Conservation (phyloP, 2,329 filamentous ascomycete genomes). For the Pseudogymnoascus sp. region DNA sequence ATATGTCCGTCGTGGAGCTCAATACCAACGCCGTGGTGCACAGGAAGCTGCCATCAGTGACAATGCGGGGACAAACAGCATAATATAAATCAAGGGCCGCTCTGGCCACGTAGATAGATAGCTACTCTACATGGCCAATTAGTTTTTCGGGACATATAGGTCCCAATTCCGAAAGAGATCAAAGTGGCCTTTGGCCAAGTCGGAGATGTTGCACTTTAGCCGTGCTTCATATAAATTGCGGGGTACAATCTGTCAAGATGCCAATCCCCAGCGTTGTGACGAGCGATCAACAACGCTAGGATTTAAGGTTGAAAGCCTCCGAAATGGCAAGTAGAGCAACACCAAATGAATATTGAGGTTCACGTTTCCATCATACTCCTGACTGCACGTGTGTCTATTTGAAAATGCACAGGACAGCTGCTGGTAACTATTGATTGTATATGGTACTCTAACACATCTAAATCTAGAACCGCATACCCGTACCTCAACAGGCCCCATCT, state of each 20-base stretch:
- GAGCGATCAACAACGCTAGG: not conserved
- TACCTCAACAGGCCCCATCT: not conserved
- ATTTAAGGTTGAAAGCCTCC: not conserved
- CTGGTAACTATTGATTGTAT: not conserved
- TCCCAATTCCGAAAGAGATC: not conserved
- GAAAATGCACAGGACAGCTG: not conserved
- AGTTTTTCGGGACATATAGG: not conserved
- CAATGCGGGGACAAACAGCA: not conserved
- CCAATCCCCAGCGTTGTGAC: not conserved
- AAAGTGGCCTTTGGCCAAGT: not conserved
- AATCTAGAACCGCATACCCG: not conserved
- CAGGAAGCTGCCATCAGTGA: not conserved
- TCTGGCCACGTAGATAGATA: conserved; percentile 3
- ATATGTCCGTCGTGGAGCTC: not conserved
- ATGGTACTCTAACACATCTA: not conserved
- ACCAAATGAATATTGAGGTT: not conserved
- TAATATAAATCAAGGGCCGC: not conserved
- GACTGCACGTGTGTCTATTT: not conserved
- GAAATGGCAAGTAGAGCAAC: not conserved
- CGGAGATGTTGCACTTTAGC: not conserved
- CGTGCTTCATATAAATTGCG: conserved; percentile 3
- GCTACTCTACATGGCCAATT: not conserved
- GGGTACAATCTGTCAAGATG: not conserved
- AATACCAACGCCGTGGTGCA: not conserved
- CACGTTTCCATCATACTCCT: not conserved